Percentiles rank a stretch among this genome's conserved stretches.
These are phyloP conservation scores for Trifolium dubium DNA, from an alignment of 306 rosid species.

Conservation along the genomic window DNA sequence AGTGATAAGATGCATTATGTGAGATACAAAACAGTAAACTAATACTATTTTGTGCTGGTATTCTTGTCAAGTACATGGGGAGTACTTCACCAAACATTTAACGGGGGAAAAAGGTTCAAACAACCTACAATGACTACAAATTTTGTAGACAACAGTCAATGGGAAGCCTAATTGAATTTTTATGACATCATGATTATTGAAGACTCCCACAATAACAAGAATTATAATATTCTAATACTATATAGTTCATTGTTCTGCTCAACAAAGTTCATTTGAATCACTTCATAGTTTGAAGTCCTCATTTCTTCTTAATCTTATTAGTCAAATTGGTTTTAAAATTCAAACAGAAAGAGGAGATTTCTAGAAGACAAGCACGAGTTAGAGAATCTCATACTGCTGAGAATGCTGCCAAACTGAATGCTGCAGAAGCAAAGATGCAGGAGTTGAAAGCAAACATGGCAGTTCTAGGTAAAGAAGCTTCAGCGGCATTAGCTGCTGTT, in stretches of 20 bases:
- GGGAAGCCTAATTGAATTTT: no score
- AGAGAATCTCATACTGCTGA: slow-evolving; percentile 79
- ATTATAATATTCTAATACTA: no score
- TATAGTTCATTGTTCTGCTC: no score
- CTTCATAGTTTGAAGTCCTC: slow-evolving; percentile 10
- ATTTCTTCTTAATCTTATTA: slow-evolving; percentile 32
- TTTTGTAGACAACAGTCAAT: no score
- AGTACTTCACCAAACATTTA: background rate
- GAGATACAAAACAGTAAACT: background rate
- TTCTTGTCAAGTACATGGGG: background rate
- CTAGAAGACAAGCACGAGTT: slow-evolving; percentile 79
- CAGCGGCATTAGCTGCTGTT: slow-evolving; percentile 93
- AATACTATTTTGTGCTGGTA: background rate
- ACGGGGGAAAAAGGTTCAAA: background rate
- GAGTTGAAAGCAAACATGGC: slow-evolving; percentile 93
- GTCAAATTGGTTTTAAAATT: slow-evolving; percentile 45
- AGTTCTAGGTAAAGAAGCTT: slow-evolving; percentile 92
- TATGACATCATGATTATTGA: no score
- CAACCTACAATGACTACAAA: background rate
- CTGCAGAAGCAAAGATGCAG: slow-evolving; percentile 87
- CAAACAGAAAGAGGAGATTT: slow-evolving; percentile 72
- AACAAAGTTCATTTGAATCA: no score
- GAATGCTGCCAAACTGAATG: slow-evolving; percentile 87
- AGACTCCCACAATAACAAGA: no score
- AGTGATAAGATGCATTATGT: background rate